Evolutionary conservation across 805 yeast genomes (phyloP).

Genomic region (Candida corydali): DNA sequence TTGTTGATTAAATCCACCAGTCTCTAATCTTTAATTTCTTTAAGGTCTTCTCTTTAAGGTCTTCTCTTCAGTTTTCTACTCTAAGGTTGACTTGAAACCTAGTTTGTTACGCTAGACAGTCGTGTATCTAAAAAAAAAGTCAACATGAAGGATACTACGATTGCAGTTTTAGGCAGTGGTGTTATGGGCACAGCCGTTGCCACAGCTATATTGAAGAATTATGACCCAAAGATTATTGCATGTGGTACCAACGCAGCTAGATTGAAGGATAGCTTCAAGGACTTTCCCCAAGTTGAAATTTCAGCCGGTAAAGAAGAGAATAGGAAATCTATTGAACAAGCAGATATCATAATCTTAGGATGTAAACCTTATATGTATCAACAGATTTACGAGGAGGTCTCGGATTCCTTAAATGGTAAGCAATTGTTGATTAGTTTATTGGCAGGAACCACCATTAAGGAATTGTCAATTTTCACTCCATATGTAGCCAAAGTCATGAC

Average conservation of each 20-base stretch:
- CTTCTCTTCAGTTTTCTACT: too few relatives aligned
- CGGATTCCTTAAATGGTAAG: conserved; percentile 44
- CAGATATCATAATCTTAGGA: conserved; percentile 75
- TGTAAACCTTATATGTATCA: conserved; percentile 84
- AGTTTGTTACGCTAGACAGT: conserved; percentile 1
- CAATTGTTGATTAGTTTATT: conserved; percentile 71
- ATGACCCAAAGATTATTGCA: conserved; percentile 73
- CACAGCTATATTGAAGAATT: conserved; percentile 62
- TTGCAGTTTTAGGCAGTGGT: conserved; percentile 88
- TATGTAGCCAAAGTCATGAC: conserved; percentile 93
- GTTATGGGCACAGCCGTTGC: conserved; percentile 94
- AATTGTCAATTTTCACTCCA: conserved; percentile 50
- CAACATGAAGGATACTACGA: conserved; percentile 48
- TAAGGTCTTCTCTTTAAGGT: not conserved
- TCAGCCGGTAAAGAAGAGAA: conserved; percentile 44
- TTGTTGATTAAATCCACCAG: too few relatives aligned
- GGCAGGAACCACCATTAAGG: conserved; percentile 88
- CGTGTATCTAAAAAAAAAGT: conserved; percentile 3
- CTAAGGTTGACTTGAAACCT: too few relatives aligned
- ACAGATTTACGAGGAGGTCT: conserved; percentile 51
- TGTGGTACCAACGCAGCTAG: conserved; percentile 61
- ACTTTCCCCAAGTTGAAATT: conserved; percentile 42
- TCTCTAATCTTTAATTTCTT: too few relatives aligned
- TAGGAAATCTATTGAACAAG: conserved; percentile 51
- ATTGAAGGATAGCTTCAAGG: conserved; percentile 41